Conservation (phyloP, 768 basidiomycete genomes). For the Clitopilus passeckerianus region DNA sequence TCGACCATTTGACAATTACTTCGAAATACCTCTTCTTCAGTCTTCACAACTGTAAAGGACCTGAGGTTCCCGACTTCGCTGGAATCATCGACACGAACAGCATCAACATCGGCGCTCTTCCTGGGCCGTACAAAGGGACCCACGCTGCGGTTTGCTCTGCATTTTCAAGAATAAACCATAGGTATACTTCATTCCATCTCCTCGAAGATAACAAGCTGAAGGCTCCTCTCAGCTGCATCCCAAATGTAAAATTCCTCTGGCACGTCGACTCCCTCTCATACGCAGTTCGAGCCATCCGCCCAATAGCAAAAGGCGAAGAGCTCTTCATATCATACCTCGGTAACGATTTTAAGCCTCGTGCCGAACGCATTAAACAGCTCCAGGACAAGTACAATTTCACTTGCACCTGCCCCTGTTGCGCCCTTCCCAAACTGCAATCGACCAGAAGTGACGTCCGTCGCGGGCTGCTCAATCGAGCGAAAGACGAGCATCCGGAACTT, state of each 20-base stretch:
- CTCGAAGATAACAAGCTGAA: background rate
- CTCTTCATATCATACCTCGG: slow-evolving; percentile 11
- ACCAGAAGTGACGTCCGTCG: slow-evolving; percentile 13
- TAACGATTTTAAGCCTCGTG: background rate
- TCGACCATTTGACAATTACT: background rate
- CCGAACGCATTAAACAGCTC: slow-evolving; percentile 6
- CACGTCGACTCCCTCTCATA: slow-evolving; percentile 2
- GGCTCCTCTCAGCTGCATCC: slow-evolving; percentile 8
- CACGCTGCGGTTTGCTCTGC: slow-evolving; percentile 1
- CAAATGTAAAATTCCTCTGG: slow-evolving; percentile 10
- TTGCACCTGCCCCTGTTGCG: slow-evolving; percentile 12
- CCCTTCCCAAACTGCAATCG: slow-evolving; percentile 7
- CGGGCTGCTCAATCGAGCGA: slow-evolving; percentile 1
- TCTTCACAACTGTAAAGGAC: slow-evolving; percentile 10
- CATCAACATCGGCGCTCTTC: slow-evolving; percentile 7
- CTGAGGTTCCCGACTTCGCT: background rate
- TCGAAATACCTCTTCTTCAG: background rate
- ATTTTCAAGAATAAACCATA: slow-evolving; percentile 11
- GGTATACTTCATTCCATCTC: slow-evolving; percentile 6
- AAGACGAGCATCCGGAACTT: background rate
- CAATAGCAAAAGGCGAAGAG: slow-evolving; percentile 12
- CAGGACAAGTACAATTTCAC: slow-evolving; percentile 9
- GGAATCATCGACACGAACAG: slow-evolving; percentile 11
- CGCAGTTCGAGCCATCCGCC: slow-evolving; percentile 9
- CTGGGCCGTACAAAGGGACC: slow-evolving; percentile 7